Percentiles rank a stretch among this genome's conserved stretches.
Evolutionary conservation across 805 yeast species (phyloP).

Genomic region (Zygoascus biomembranicola): DNA sequence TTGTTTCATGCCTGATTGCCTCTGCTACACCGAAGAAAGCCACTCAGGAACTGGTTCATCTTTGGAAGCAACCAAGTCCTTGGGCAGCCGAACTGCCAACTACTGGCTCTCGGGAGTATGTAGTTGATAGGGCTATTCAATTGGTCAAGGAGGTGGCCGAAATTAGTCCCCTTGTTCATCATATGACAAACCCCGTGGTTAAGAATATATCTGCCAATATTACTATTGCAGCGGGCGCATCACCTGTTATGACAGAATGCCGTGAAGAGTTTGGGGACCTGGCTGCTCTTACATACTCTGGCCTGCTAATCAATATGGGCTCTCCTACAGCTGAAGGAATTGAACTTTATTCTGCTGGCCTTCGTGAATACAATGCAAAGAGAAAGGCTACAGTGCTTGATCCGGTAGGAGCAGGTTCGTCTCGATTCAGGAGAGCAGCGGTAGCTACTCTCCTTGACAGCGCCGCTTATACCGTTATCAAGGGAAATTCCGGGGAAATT

Average conservation of each 20-base stretch:
- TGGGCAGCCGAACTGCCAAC: neutral
- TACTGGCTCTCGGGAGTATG: neutral
- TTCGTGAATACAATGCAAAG: slow-evolving; percentile 46
- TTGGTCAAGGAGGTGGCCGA: slow-evolving; percentile 22
- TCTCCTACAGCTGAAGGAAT: slow-evolving; percentile 43
- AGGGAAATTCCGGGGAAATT: slow-evolving; percentile 85
- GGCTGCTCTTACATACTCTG: slow-evolving; percentile 44
- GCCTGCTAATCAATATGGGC: slow-evolving; percentile 68
- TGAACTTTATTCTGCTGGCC: slow-evolving; percentile 41
- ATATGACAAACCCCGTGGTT: slow-evolving; percentile 83
- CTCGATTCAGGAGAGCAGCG: slow-evolving; percentile 44
- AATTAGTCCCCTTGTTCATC: slow-evolving; percentile 64
- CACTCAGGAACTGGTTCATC: slow-evolving; percentile 33
- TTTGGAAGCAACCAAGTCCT: slow-evolving; percentile 8
- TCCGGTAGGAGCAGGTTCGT: slow-evolving; percentile 92
- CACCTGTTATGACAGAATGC: slow-evolving; percentile 84
- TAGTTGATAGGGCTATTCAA: slow-evolving; percentile 13
- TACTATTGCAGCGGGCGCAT: slow-evolving; percentile 72
- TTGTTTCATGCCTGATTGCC: slow-evolving; percentile 82
- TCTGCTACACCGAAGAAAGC: slow-evolving; percentile 44
- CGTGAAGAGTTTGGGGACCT: slow-evolving; percentile 60
- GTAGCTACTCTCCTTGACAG: slow-evolving; percentile 43
- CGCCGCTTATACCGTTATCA: slow-evolving; percentile 55
- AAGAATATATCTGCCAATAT: slow-evolving; percentile 84
- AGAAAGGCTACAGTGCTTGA: slow-evolving; percentile 68